Base-by-base conservation (phyloP, 2,329 filamentous ascomycete species). In the Microcera coccophila region DNA sequence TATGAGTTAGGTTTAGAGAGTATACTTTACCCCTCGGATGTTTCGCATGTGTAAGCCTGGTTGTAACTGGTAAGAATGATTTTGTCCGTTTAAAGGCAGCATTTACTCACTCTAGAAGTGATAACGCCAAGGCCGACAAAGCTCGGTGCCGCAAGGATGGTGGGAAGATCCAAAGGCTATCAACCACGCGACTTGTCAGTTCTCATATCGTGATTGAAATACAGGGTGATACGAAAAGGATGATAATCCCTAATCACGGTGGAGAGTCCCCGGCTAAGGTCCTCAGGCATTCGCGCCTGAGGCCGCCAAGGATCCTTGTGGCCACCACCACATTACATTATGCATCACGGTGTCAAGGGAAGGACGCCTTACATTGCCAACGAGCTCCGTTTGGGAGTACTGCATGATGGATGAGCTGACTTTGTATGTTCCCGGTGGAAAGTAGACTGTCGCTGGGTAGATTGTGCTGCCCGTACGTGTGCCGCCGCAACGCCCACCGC, bases 1-100 rank as follows among this genome's bases (percentile, higher is more conserved):
- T n/a, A n/a, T n/a, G n/a, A n/a, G n/a, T n/a, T n/a, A n/a, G n/a
- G n/a, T n/a, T n/a, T n/a, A n/a, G n/a, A n/a, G n/a, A n/a, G n/a
- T n/a, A n/a, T n/a, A n/a, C n/a, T n/a, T 26, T 12, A 26, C 22
- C 22, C 7, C 22, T 26, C 7, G 22, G 22, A 58, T 11, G 82
- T 87, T 71, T 89, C 89, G 50, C 63, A 68, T 32, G 86, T 85
- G 38, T 97, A 97, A 0, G 90, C 90, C n/a, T n/a, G n/a, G n/a
- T n/a, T n/a, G n/a, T n/a, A n/a, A n/a, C n/a, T n/a, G n/a, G n/a
- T n/a, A n/a, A n/a, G n/a, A n/a, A n/a, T n/a, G n/a, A n/a, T n/a
- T n/a, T n/a, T n/a, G n/a, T n/a, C n/a, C n/a, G n/a, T n/a, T n/a
- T n/a, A n/a, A n/a, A n/a, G n/a, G n/a, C n/a, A n/a, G n/a, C n/a